Conservation (phyloP, 2,329 filamentous ascomycete species). For the Myriangium duriaei region DNA sequence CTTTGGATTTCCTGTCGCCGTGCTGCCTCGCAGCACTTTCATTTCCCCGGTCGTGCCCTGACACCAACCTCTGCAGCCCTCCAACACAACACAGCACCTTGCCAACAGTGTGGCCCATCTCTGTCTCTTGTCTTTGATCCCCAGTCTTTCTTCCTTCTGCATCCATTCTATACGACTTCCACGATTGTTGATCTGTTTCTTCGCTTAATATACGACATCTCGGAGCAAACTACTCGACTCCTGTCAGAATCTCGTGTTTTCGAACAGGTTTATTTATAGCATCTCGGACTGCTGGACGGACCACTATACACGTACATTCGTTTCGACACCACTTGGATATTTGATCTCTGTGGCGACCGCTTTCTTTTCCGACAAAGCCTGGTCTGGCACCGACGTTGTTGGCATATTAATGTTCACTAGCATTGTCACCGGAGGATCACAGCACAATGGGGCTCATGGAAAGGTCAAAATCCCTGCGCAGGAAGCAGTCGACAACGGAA, state of each 20-base stretch:
- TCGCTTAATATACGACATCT: background rate
- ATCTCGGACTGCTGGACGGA: background rate
- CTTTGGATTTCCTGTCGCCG: background rate
- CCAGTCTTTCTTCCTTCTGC: background rate
- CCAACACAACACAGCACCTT: background rate
- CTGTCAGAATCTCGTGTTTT: background rate
- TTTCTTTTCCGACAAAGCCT: too few relatives aligned
- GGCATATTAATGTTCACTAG: too few relatives aligned
- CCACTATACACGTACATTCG: background rate
- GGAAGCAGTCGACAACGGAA: constrained; percentile 10
- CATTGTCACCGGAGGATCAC: too few relatives aligned
- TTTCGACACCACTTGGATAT: background rate
- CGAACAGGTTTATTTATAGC: background rate
- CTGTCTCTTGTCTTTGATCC: background rate
- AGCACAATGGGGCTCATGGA: constrained; percentile 13
- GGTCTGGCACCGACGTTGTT: too few relatives aligned
- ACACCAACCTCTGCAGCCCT: too few relatives aligned
- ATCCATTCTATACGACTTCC: background rate
- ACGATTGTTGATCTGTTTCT: background rate
- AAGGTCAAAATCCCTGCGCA: constrained; percentile 12
- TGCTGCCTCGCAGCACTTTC: background rate
- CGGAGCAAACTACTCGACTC: background rate
- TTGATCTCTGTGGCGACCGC: background rate
- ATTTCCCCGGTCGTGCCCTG: background rate
- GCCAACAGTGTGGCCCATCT: background rate